Evolutionary conservation across 768 basidiomycete species (phyloP).

Genomic region (Agaricus blazei): DNA sequence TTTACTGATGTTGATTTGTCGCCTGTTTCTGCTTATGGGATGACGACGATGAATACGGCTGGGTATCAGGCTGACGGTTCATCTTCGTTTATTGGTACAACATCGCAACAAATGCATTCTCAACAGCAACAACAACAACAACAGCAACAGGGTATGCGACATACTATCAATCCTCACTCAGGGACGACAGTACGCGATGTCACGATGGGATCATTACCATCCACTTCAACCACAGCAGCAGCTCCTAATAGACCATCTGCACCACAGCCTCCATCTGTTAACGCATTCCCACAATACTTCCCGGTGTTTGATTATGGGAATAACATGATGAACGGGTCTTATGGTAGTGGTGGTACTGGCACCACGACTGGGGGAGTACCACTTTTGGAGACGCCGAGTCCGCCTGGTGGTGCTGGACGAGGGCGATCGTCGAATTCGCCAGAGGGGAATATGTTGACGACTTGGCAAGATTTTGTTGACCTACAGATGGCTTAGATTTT

Average conservation of each 20-base stretch:
- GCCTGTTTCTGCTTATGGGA: slow-evolving; percentile 42
- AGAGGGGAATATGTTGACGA: slow-evolving; percentile 55
- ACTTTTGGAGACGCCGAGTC: slow-evolving; percentile 8
- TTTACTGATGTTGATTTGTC: slow-evolving; percentile 33
- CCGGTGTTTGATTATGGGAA: slow-evolving; percentile 67
- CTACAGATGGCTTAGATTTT: slow-evolving; percentile 25
- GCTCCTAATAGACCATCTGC: background rate
- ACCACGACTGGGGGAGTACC: slow-evolving; percentile 4
- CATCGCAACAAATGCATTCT: slow-evolving; percentile 20
- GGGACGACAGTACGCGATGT: slow-evolving; percentile 4
- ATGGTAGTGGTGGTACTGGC: background rate
- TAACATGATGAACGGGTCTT: slow-evolving; percentile 17
- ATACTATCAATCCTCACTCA: slow-evolving; percentile 4
- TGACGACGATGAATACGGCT: slow-evolving; percentile 31
- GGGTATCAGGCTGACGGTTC: slow-evolving; percentile 28
- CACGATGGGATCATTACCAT: background rate
- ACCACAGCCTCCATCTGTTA: slow-evolving; percentile 9
- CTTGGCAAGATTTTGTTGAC: slow-evolving; percentile 62
- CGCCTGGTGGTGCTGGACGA: slow-evolving; percentile 16
- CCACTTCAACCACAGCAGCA: background rate
- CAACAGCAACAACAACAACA: slow-evolving; percentile 19
- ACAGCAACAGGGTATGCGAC: slow-evolving; percentile 16
- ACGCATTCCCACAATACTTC: slow-evolving; percentile 64
- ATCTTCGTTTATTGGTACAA: slow-evolving; percentile 26
- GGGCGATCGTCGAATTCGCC: slow-evolving; percentile 50